phyloP scores from a whole-genome alignment of 768 basidiomycete genomes.

The Lanmaoa rubissima region DNA sequence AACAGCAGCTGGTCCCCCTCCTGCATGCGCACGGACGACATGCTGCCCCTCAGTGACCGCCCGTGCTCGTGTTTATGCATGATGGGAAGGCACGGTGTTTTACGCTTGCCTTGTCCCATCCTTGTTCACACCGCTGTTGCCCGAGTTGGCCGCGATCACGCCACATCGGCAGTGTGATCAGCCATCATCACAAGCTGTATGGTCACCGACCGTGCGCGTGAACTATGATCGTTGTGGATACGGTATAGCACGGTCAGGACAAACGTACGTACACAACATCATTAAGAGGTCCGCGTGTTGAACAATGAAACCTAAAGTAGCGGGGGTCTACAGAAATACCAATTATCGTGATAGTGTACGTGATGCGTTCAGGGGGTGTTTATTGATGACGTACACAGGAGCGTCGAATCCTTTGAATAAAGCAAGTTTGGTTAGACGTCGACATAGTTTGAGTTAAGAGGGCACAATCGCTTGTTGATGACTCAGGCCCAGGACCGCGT shows the following conservation, averaged over 20 bases:
- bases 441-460: constrained; percentile 43
- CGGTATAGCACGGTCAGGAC: constrained; percentile 4
- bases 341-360: constrained; percentile 60
- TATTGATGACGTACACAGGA: constrained; percentile 47
- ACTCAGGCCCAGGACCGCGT: constrained; percentile 51
- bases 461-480: constrained; percentile 42
- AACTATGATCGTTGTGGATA: constrained; percentile 27
- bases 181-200: constrained; percentile 3
- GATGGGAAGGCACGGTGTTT: constrained; percentile 26
- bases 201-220: constrained; percentile 24
- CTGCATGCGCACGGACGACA: constrained; percentile 14
- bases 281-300: constrained; percentile 57
- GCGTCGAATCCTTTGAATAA: constrained; percentile 59
- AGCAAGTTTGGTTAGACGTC: constrained; percentile 48
- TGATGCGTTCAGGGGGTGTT: constrained; percentile 49
- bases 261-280: constrained; percentile 57
- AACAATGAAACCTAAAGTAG: constrained; percentile 57
- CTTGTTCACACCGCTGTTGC: constrained; percentile 1
- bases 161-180: constrained; percentile 3
- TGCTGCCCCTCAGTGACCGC: constrained; percentile 10
- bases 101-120: constrained; percentile 8
- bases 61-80: constrained; percentile 9
- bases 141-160: constrained; percentile 4
- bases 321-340: constrained; percentile 54
- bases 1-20: neutral